Evolutionary conservation across 306 rosid genomes (phyloP), one percentile per base, ranked within the genome.

Genomic region (Amphicarpaea edgeworthii): DNA sequence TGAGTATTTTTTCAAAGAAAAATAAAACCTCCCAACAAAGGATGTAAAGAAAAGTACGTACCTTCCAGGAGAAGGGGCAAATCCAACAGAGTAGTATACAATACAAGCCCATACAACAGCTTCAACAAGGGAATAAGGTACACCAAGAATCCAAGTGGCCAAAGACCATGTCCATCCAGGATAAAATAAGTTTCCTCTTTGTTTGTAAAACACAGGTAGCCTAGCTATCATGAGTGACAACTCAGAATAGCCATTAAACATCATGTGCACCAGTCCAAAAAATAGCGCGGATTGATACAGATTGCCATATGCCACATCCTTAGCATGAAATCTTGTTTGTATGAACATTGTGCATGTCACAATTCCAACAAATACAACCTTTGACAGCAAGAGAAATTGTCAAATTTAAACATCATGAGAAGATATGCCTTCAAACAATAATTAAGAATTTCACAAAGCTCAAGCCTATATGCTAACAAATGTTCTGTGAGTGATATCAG

Each of bases 231-330:
- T 86, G 21, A 93, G 89, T 51, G 97, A 79, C 21, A 91, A 82
- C 86, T 93, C 98, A 51, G 97, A 73, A 61, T 87, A 87, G 8
- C 96, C 98, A 76, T 93, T 93, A 32, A 93, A 93, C 90, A 93
- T 78, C 92, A 93, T 88, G 64, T 93, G 98, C 41, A 91, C 84
- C 83, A 93, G 63, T 63, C 91, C 97, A 23, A 77, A 88, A 81
- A 93, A 93, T 16, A 93, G 80, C 37, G 93, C 82, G 41, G 98
- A 78, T 14, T 88, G 89, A 60, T 93, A 93, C 16, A 91, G 90
- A 57, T 32, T 81, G 47, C 91, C 98, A 50, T 83, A 58, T 12
- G 7, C 12, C 82, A 91, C 97, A 51, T 91, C 82, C 7, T 78
- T 81, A 0, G 85, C 89, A 83, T 90, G 87, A 30, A 54, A 1